phyloP scores from a whole-genome alignment of 176 grass and related monocot species.

The Carex cristatella region DNA sequence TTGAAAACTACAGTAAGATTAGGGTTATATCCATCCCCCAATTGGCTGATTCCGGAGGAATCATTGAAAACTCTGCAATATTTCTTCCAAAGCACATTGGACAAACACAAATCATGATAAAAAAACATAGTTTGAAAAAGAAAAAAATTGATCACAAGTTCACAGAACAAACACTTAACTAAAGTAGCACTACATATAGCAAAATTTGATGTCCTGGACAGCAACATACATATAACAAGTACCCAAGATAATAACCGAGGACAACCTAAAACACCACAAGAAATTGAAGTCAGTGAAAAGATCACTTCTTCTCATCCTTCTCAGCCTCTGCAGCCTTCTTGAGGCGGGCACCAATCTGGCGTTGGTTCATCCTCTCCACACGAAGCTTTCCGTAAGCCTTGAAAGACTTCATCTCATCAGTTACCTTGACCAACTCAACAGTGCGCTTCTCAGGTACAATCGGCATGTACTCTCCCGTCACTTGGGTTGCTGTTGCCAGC shows the following conservation, averaged over 20 bases:
- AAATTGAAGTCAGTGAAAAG: background rate
- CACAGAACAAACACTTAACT: constrained; percentile 1
- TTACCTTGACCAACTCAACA: constrained; percentile 71
- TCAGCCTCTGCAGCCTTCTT: constrained; percentile 71
- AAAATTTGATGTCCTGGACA: constrained; percentile 23
- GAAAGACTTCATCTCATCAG: constrained; percentile 76
- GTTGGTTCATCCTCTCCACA: constrained; percentile 65
- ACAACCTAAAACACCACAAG: background rate
- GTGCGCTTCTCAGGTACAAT: constrained; percentile 55
- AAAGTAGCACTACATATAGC: constrained; percentile 21
- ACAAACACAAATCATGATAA: background rate
- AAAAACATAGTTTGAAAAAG: background rate
- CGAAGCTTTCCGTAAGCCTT: constrained; percentile 83
- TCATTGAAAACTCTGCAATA: background rate
- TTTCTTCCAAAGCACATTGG: background rate
- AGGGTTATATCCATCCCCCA: background rate
- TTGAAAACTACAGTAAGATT: no score
- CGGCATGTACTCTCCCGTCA: constrained; percentile 76
- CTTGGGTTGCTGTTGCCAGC: constrained; percentile 72
- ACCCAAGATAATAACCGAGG: background rate
- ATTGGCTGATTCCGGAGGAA: background rate
- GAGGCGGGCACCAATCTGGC: constrained; percentile 44
- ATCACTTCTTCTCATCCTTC: constrained; percentile 88
- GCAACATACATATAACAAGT: constrained; percentile 14
- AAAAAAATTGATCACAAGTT: background rate